phyloP scores from a whole-genome alignment of 176 grass and related monocot genomes.

The Calamus simplicifolius region DNA sequence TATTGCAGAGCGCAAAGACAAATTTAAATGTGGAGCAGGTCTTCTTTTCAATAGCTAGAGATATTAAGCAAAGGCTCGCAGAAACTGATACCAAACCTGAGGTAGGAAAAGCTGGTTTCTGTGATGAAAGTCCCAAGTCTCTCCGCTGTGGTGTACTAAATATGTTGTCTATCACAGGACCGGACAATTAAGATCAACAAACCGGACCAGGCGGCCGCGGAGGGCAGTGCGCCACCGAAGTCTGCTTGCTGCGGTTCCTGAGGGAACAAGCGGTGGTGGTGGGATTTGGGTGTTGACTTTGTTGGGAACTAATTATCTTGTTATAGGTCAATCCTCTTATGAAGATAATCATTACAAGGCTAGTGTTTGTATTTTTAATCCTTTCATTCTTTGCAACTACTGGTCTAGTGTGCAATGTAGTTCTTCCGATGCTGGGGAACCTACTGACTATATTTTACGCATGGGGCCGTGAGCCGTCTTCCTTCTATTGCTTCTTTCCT shows the following conservation, averaged over 20 bases:
- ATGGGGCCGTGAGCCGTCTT: no score
- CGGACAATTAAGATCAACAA: constrained; percentile 47
- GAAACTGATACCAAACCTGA: constrained; percentile 43
- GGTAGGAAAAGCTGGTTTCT: constrained; percentile 5
- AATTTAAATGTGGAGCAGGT: constrained; percentile 52
- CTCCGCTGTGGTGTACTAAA: background rate
- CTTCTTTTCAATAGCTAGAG: constrained; percentile 47
- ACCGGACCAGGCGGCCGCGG: constrained; percentile 22
- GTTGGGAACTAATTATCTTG: constrained; percentile 8
- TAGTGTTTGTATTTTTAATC: constrained; percentile 22
- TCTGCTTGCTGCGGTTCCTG: constrained; percentile 39
- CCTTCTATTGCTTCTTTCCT: no score
- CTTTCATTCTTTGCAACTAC: constrained; percentile 6
- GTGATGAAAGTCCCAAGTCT: background rate
- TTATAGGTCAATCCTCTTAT: background rate
- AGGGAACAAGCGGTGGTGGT: background rate
- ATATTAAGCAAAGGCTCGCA: constrained; percentile 41
- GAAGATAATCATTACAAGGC: constrained; percentile 25
- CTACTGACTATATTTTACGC: no score
- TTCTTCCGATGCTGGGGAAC: constrained; percentile 8
- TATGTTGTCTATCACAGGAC: constrained; percentile 8
- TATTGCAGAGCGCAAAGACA: constrained; percentile 40
- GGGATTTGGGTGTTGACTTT: background rate
- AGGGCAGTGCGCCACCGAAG: constrained; percentile 12
- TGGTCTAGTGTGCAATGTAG: constrained; percentile 1